These are phyloP conservation scores for Pezicula neosporulosa DNA, from an alignment of 2,329 filamentous ascomycete genomes.

Conservation along the genomic window DNA sequence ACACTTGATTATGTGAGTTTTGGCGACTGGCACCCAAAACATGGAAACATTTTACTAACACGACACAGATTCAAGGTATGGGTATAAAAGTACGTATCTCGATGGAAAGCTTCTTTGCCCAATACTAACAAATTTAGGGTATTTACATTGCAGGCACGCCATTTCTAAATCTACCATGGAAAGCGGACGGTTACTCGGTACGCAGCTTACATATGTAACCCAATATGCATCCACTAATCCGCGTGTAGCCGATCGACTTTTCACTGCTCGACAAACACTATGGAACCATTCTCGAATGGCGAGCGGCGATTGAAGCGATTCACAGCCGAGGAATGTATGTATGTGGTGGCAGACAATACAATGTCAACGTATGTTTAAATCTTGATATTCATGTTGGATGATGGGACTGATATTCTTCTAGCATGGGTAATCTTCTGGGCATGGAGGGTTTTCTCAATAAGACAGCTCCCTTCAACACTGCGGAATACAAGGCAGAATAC, in stretches of 20 bases:
- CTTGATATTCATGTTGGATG: background rate
- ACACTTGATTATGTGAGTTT: conserved; percentile 54
- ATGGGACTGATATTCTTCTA: background rate
- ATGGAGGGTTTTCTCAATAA: background rate
- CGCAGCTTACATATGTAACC: background rate
- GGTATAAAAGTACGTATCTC: conserved; percentile 48
- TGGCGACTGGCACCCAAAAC: background rate
- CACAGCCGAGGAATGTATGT: conserved; percentile 64
- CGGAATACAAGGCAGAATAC: conserved; percentile 49
- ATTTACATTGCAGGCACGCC: conserved; percentile 60
- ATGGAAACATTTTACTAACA: background rate
- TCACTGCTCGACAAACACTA: conserved; percentile 61
- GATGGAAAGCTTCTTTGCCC: background rate
- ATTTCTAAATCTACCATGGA: conserved; percentile 62
- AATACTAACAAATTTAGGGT: conserved; percentile 22
- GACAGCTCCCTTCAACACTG: conserved; percentile 46
- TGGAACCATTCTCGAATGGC: conserved; percentile 54
- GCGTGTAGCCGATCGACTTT: conserved; percentile 44
- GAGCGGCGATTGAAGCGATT: conserved; percentile 53
- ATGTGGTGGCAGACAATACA: conserved; percentile 63
- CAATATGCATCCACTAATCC: background rate
- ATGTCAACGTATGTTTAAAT: conserved; percentile 53
- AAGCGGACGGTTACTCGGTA: conserved; percentile 49
- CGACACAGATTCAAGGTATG: conserved; percentile 43
- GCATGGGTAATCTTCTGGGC: background rate